These are phyloP conservation scores for Sclerotinia nivalis DNA, from an alignment of 2,329 filamentous ascomycete genomes.

Conservation along the genomic window DNA sequence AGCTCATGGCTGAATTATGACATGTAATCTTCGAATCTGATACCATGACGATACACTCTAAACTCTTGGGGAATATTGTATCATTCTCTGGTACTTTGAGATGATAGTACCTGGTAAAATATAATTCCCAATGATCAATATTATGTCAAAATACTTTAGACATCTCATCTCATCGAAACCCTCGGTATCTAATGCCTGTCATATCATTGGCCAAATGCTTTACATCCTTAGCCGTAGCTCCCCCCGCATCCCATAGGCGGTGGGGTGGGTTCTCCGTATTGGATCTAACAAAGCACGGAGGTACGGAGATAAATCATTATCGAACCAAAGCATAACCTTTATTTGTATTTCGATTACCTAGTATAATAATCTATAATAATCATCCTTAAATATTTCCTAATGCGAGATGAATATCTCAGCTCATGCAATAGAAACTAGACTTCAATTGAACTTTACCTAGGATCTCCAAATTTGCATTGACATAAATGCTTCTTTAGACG, in stretches of 20 bases:
- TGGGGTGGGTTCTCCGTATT: slow-evolving; percentile 5
- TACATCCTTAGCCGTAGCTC: not conserved
- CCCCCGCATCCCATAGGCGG: slow-evolving; percentile 16
- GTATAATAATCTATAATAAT: not conserved
- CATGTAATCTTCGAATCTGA: not conserved
- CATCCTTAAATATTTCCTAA: not conserved
- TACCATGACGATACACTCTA: not conserved
- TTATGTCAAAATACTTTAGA: not conserved
- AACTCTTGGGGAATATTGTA: too few relatives aligned
- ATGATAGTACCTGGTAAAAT: not conserved
- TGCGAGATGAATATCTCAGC: too few relatives aligned
- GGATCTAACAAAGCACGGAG: not conserved
- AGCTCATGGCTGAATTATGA: not conserved
- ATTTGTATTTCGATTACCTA: not conserved
- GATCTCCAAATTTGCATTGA: not conserved
- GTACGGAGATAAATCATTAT: not conserved
- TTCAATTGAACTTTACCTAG: not conserved
- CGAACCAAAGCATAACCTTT: not conserved
- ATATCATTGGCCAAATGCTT: not conserved
- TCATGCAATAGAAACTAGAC: too few relatives aligned
- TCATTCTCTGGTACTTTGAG: not conserved
- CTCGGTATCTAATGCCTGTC: not conserved
- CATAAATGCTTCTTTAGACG: not conserved
- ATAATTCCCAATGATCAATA: not conserved
- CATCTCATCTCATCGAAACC: not conserved